Evolutionary conservation across 768 basidiomycete species (phyloP).

Genomic region (Hericium rajendrae): DNA sequence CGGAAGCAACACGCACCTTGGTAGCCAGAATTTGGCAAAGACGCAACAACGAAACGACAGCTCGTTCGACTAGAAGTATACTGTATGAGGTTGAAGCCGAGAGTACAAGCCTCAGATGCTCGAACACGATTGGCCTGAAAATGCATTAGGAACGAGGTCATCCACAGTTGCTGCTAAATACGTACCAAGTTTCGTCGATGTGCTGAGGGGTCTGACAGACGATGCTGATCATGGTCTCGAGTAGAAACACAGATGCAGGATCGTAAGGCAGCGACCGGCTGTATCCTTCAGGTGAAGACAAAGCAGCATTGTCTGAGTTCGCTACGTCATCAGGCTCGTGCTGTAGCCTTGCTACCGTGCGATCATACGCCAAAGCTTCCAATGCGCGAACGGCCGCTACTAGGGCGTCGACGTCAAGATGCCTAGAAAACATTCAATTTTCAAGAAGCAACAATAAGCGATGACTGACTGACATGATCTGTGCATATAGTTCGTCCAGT

Average conservation of each 20-base stretch:
- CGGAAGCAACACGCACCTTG: slow-evolving; percentile 39
- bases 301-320: slow-evolving; percentile 22
- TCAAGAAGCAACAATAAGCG: neutral
- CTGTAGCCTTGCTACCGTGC: slow-evolving; percentile 72
- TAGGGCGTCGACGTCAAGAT: slow-evolving; percentile 70
- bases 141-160: neutral
- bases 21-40: slow-evolving; percentile 78
- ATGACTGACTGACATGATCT: slow-evolving; percentile 68
- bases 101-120: slow-evolving; percentile 79
- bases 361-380: slow-evolving; percentile 82
- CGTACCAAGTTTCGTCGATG: slow-evolving; percentile 85
- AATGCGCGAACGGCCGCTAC: slow-evolving; percentile 79
- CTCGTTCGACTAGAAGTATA: slow-evolving; percentile 85
- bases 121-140: slow-evolving; percentile 85
- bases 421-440: slow-evolving; percentile 31
- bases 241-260: slow-evolving; percentile 86
- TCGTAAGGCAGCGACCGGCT: slow-evolving; percentile 74
- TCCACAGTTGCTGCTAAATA: neutral
- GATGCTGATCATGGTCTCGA: slow-evolving; percentile 93
- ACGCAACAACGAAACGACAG: slow-evolving; percentile 80
- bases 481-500: slow-evolving; percentile 87
- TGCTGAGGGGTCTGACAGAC: slow-evolving; percentile 64
- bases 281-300: slow-evolving; percentile 30
- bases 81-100: slow-evolving; percentile 75
- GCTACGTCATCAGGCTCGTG: slow-evolving; percentile 55